phyloP scores from a whole-genome alignment of 345 rosid genomes.

The Zanthoxylum bungeanum region DNA sequence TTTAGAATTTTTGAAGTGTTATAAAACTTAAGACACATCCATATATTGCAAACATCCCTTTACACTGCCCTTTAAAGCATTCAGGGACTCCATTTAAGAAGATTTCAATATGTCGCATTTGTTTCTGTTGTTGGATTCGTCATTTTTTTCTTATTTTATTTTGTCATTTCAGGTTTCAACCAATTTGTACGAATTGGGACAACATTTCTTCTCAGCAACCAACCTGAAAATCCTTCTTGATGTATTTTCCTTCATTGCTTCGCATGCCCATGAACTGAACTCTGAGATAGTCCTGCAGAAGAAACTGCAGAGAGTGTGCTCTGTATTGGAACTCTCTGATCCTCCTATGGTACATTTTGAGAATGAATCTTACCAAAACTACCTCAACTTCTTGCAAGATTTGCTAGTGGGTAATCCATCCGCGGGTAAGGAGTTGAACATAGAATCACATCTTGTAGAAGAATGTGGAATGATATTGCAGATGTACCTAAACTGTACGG shows the following conservation, averaged over 20 bases:
- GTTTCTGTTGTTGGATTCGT: too few species aligned
- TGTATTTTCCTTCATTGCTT: conserved; percentile 55
- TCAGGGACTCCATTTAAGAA: neutral
- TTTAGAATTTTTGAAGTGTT: neutral
- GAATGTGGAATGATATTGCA: conserved; percentile 57
- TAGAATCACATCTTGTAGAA: conserved; percentile 50
- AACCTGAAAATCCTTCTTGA: conserved; percentile 46
- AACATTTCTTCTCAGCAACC: conserved; percentile 43
- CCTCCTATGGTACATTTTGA: conserved; percentile 90
- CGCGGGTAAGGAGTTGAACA: conserved; percentile 43
- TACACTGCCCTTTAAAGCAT: neutral
- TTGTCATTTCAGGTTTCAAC: conserved; percentile 59
- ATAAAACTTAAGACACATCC: neutral
- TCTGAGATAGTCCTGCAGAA: conserved; percentile 44
- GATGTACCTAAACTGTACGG: conserved; percentile 59
- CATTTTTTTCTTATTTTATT: too few species aligned
- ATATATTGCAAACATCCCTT: neutral
- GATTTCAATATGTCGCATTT: neutral
- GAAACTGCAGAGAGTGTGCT: conserved; percentile 76
- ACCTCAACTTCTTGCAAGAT: conserved; percentile 62
- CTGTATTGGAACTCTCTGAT: conserved; percentile 62
- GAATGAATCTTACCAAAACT: conserved; percentile 72
- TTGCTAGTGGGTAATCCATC: conserved; percentile 38
- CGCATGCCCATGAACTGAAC: conserved; percentile 67
- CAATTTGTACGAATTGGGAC: conserved; percentile 53